Base-by-base conservation (phyloP, 768 basidiomycete species). In the Serendipita vermifera region DNA sequence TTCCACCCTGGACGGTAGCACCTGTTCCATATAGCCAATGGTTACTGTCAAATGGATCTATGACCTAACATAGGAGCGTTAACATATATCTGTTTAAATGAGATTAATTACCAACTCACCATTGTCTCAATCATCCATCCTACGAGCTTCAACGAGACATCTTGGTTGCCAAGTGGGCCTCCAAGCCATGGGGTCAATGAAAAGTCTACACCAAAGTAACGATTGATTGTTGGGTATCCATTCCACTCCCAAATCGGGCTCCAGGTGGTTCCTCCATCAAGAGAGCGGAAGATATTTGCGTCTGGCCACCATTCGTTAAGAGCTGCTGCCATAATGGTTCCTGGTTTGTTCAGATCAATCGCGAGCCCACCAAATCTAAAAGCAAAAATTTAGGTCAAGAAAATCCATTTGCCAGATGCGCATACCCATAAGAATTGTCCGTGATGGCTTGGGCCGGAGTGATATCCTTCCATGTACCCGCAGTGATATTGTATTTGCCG, bases 1-100 rank as follows among this genome's bases (percentile, higher is more conserved):
- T 75, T 3, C 80, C 77, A 6, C 81, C 81, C 41, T 79, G 76
- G 35, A 84, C 72, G 3, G 81, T 83, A 14, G 70, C 73, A 24
- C 82, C 81, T 14, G 82, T 84, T 14, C 82, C 81, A 64, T 82
- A 82, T n/a, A 83, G 67, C 77, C 79, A 81, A 63, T 83, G 81
- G 62, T 83, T 76, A 0, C 78, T 80, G 63, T 84, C 77, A 61
- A 82, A 80, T 0, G 81, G 81, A 64, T 84, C 76, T 41, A 82
- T 83, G 22, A 67, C 71, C 41, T 82, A 65, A 53, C 38, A 46
- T 57, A 29, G 17, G 14, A 17, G 5, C n/a, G 26, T 17, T 9
- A 7, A 31, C 48, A 43, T n/a, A 41, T 57, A 7, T 26, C 5
- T 38, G 26, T 4, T 7, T 48, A 22, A 31, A 5, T 26, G 17